Percentiles rank a stretch among this genome's conserved stretches.
These are phyloP conservation scores for Tulasnella sp. DNA, from an alignment of 768 basidiomycete genomes.

Conservation along the genomic window DNA sequence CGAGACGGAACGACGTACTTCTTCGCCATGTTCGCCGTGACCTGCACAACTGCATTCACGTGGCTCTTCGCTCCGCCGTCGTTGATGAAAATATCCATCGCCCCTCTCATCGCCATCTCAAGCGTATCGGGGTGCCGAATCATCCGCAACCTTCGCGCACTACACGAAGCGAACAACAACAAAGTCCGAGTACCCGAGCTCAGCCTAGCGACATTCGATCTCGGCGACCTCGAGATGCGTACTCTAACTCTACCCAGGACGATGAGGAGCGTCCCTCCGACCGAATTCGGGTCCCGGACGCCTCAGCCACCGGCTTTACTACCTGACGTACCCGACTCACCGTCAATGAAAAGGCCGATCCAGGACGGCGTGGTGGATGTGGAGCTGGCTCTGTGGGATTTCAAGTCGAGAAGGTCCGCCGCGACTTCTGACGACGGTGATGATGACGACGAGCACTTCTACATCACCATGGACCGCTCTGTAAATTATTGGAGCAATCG, in stretches of 20 bases:
- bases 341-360: background rate
- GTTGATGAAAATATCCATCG: constrained; percentile 3
- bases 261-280: background rate
- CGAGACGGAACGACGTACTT: constrained; percentile 1
- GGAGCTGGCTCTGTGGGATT: background rate
- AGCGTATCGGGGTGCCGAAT: constrained; percentile 1
- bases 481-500: background rate
- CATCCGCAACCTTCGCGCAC: too few species aligned
- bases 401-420: background rate
- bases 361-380: background rate
- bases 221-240: background rate
- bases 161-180: background rate
- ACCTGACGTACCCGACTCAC: background rate
- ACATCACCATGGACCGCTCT: background rate
- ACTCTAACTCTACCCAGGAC: background rate
- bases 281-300: background rate
- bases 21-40: background rate
- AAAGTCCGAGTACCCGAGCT: background rate
- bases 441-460: background rate
- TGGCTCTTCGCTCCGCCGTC: constrained; percentile 8
- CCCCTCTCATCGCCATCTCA: background rate
- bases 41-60: background rate
- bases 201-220: background rate
- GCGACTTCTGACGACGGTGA: background rate
- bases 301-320: background rate